Evolutionary conservation across 495 filamentous ascomycete genomes (phyloP).

Genomic region (Podospora tetraspora): DNA sequence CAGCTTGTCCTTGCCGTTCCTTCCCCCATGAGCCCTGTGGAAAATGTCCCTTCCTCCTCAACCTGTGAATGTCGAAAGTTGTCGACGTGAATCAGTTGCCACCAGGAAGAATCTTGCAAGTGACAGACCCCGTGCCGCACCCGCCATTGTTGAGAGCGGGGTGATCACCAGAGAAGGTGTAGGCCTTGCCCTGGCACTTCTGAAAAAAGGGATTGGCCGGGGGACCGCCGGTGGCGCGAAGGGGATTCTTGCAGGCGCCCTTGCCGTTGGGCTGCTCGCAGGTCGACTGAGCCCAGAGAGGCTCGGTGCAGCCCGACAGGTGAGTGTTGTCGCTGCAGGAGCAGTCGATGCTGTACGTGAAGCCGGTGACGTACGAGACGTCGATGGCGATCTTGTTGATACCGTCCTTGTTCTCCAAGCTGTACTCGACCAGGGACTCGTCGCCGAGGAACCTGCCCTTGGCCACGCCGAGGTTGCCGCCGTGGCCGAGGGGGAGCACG

Average conservation of each 20-base stretch:
- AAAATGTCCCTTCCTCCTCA: not conserved
- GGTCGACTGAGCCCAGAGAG: not conserved
- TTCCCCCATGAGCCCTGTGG: not conserved
- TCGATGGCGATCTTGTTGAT: not conserved
- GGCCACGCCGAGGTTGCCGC: not conserved
- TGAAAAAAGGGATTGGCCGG: not conserved
- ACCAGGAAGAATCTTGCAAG: not conserved
- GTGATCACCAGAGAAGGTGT: not conserved
- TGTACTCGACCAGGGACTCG: not conserved
- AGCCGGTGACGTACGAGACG: not conserved
- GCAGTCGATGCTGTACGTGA: not conserved
- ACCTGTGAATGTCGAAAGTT: not conserved
- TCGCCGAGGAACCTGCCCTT: not conserved
- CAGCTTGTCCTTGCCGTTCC: not conserved
- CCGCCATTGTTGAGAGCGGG: too few species aligned
- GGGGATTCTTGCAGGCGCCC: not conserved
- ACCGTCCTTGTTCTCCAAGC: not conserved
- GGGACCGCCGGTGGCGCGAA: not conserved
- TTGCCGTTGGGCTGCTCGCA: too few species aligned
- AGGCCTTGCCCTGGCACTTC: not conserved
- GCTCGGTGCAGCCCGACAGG: not conserved
- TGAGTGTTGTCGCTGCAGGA: not conserved
- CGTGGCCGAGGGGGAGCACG: not conserved
- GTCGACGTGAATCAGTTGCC: not conserved
- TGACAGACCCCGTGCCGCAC: not conserved